Evolutionary conservation across 257 asterid species (phyloP).

Genomic region (Ocimum tenuiflorum): DNA sequence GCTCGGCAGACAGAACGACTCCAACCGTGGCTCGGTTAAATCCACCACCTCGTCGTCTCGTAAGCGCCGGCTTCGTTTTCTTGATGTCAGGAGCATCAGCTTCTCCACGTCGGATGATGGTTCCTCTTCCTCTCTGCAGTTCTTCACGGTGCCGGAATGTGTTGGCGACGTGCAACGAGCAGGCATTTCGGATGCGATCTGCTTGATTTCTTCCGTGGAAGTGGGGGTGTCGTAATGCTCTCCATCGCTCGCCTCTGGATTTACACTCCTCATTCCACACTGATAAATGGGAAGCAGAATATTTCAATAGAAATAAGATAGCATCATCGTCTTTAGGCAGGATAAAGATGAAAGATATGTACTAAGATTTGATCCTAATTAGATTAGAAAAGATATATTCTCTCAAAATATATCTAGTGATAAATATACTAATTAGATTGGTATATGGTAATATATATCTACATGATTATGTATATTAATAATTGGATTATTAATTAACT

Average conservation of each 20-base stretch:
- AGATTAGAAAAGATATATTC: no score
- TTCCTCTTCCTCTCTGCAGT: slow-evolving; percentile 19
- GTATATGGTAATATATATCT: no score
- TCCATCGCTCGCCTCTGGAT: no score
- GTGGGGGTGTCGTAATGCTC: slow-evolving; percentile 19
- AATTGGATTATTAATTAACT: no score
- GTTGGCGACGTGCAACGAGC: slow-evolving; percentile 20
- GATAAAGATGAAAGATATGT: neutral
- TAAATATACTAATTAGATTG: no score
- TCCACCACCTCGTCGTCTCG: slow-evolving; percentile 63
- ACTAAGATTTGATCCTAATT: no score
- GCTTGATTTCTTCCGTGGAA: slow-evolving; percentile 57
- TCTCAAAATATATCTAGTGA: no score
- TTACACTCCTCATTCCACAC: slow-evolving; percentile 2
- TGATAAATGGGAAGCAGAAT: slow-evolving; percentile 28
- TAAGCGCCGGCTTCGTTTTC: slow-evolving; percentile 26
- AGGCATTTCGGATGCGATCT: slow-evolving; percentile 40
- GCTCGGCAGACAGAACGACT: slow-evolving; percentile 51
- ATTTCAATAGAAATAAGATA: neutral
- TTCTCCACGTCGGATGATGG: slow-evolving; percentile 33
- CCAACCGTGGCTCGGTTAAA: slow-evolving; percentile 74
- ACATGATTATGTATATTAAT: no score
- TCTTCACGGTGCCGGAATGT: slow-evolving; percentile 16
- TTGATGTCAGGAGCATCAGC: slow-evolving; percentile 35
- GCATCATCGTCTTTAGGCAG: neutral